Evolutionary conservation across 257 asterid genomes (phyloP).

Genomic region (Scutellaria barbata): DNA sequence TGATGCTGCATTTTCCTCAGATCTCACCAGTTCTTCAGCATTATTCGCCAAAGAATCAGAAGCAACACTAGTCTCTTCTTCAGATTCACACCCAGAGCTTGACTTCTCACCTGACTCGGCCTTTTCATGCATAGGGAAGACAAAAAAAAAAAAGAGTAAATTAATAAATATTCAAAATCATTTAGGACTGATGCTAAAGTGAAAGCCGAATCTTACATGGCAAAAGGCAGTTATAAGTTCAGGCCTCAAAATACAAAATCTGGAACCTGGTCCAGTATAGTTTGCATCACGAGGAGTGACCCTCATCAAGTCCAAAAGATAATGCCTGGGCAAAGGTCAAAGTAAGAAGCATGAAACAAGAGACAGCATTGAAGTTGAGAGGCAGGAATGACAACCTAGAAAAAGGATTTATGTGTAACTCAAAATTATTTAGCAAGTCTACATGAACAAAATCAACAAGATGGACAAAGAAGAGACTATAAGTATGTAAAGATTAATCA

Average conservation of each 20-base stretch:
- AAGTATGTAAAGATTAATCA: neutral
- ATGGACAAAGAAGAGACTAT: neutral
- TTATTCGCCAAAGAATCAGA: conserved; percentile 50
- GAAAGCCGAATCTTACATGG: conserved; percentile 54
- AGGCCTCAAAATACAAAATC: conserved; percentile 91
- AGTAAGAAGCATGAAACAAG: conserved; percentile 22
- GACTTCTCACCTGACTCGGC: conserved; percentile 64
- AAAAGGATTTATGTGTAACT: neutral
- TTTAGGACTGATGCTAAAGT: neutral
- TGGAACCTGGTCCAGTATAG: conserved; percentile 72
- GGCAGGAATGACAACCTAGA: neutral
- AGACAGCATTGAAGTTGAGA: conserved; percentile 1
- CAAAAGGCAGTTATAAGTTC: conserved; percentile 80
- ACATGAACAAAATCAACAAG: conserved; percentile 9
- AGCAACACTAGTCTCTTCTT: conserved; percentile 40
- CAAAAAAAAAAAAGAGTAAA: conserved; percentile 19
- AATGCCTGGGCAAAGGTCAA: conserved; percentile 59
- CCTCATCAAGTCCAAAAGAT: conserved; percentile 95
- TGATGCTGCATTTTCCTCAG: conserved; percentile 41
- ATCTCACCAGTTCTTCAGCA: conserved; percentile 42
- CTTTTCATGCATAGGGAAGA: conserved; percentile 45
- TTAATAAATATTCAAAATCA: neutral
- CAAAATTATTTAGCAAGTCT: neutral
- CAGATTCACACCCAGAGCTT: conserved; percentile 50
- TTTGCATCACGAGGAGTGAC: conserved; percentile 99